Base-by-base conservation (phyloP, 352 stramenopile species). In the Pythium insidiosum region DNA sequence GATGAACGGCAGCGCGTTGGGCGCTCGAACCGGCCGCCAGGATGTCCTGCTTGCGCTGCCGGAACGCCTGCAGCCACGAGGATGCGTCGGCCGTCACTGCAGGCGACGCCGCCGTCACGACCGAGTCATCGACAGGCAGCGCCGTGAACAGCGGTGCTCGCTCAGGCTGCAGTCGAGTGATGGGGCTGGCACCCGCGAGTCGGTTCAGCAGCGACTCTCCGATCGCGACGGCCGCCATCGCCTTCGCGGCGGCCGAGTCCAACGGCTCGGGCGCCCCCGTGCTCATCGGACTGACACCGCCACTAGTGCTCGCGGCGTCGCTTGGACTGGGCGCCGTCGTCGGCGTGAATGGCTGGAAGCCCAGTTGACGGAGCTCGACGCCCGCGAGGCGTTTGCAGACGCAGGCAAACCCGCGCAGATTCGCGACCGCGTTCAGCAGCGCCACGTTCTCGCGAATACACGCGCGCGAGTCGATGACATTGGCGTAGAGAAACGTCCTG, bases 391-490 rank as follows among this genome's bases (percentile, higher is more conserved):
- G 58, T 33, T 73, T 77, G 46, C 76, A 85, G 18, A 68, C 56
- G 38, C 73, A 85, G 2, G 62, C 44, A 36, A 68, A 84, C 6
- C 59, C 69, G 46, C 66, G 67, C n/a, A 88, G 38, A 16, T 78
- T 82, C 5, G 67, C 68, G 13, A 82, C 64, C n/a, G 62, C 64
- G 41, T 85, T 76, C 11, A 87, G 48, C 46, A 89, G 62, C 25
- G 73, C 57, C 22, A 84, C 71, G 30, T 66, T 73, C 40, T 88
- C 73, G 15, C 67, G 57, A 9, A 86, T 54, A 58, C 62, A 86
- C 9, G 72, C 52, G 23, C 75, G 68, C 11, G 68, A 86, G 49
- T 88, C 73, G 42, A 84, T 83, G 6, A 86, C 67, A 31, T 84
- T 83, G 20, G 56, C 64, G 36, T 84, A 83, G 12, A 85, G 21